A percentile compares a stretch with the other conserved stretches of the same genome.
These are phyloP conservation scores for Bauhinia variegata DNA, from an alignment of 306 rosid genomes.

Conservation along the genomic window DNA sequence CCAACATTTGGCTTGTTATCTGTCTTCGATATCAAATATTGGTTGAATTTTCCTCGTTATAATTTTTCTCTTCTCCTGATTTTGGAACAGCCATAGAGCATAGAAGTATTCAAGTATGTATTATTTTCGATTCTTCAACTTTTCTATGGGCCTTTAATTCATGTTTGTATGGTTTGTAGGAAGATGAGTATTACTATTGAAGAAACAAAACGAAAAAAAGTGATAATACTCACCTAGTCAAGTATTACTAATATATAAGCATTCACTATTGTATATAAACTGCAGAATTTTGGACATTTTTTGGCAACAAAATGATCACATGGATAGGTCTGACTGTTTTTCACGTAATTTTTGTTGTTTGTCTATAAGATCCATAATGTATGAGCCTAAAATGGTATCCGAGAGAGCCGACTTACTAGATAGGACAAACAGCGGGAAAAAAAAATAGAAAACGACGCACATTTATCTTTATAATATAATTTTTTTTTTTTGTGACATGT, in stretches of 20 bases:
- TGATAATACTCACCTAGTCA: too few species aligned
- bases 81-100: background rate
- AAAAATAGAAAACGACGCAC: too few species aligned
- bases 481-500: constrained; percentile 23
- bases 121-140: too few species aligned
- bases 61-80: background rate
- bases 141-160: constrained; percentile 12
- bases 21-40: constrained; percentile 12
- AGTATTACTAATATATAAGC: too few species aligned
- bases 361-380: background rate
- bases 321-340: background rate
- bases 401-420: too few species aligned
- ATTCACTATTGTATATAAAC: background rate
- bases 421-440: too few species aligned
- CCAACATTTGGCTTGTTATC: constrained; percentile 26
- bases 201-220: too few species aligned
- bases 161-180: background rate
- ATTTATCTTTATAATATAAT: background rate
- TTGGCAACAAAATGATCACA: background rate
- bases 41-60: background rate
- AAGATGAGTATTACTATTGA: background rate
- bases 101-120: background rate
- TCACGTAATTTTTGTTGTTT: background rate
- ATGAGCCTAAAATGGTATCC: background rate
- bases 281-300: constrained; percentile 1